Evolutionary conservation across 257 asterid genomes (phyloP).

Genomic region (Solanum lignicaule): DNA sequence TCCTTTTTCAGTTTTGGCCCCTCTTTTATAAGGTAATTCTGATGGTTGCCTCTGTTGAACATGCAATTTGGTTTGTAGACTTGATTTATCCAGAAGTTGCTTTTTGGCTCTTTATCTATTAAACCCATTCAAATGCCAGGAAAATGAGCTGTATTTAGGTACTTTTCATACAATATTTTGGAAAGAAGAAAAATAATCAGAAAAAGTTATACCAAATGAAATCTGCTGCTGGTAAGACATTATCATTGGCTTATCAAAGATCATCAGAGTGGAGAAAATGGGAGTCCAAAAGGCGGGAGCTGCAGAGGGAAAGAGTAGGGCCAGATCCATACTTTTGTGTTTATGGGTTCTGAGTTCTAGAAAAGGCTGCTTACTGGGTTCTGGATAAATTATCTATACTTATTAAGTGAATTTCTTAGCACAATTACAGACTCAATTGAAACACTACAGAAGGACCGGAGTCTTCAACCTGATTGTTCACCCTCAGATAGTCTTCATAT

Average conservation of each 20-base stretch:
- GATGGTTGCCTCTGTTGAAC: not conserved
- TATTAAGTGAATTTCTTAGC: not conserved
- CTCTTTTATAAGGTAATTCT: not conserved
- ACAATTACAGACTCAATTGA: not conserved
- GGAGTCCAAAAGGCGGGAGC: not conserved
- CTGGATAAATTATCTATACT: not conserved
- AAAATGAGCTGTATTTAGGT: not conserved
- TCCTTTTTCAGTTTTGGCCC: not conserved
- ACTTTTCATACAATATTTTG: not conserved
- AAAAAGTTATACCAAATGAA: not conserved
- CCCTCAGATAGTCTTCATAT: not conserved
- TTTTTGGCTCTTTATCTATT: not conserved
- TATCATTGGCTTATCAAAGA: not conserved
- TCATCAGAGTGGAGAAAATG: not conserved
- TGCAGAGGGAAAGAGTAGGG: not conserved
- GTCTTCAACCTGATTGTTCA: not conserved
- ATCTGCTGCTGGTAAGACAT: not conserved
- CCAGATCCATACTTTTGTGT: not conserved
- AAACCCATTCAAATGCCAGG: not conserved
- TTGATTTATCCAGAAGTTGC: not conserved
- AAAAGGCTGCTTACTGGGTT: not conserved
- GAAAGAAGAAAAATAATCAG: not conserved
- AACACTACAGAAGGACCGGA: not conserved
- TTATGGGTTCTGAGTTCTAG: not conserved
- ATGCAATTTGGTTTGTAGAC: not conserved